A percentile compares a stretch with the other conserved stretches of the same genome.
phyloP scores from a whole-genome alignment of 2,329 filamentous ascomycete species.

The Fusarium siculi region DNA sequence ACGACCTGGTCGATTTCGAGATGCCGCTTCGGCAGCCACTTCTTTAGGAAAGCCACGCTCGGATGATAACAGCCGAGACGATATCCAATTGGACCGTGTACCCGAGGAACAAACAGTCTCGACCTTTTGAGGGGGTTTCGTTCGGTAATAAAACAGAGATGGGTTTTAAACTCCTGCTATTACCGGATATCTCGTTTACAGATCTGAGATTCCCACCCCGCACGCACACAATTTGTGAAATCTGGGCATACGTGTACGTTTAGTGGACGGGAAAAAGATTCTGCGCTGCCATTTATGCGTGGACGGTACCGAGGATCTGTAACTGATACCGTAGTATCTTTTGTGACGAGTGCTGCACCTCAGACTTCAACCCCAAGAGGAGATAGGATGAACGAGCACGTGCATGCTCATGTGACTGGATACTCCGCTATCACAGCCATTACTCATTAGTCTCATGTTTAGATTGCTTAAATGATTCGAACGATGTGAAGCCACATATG shows the following conservation, averaged over 20 bases:
- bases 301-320: neutral
- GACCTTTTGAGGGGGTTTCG: neutral
- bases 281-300: neutral
- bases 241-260: neutral
- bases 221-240: neutral
- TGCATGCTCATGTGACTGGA: neutral
- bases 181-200: slow-evolving; percentile 25
- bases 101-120: neutral
- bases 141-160: neutral
- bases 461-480: neutral
- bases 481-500: neutral
- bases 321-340: neutral
- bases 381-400: neutral
- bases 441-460: neutral
- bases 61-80: slow-evolving; percentile 12
- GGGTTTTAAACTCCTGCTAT: neutral
- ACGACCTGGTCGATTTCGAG: neutral
- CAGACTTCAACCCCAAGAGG: neutral
- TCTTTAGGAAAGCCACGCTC: slow-evolving; percentile 13
- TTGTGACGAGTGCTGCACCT: neutral
- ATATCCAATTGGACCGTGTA: neutral
- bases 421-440: neutral
- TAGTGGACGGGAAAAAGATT: neutral
- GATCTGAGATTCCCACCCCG: slow-evolving; percentile 27
- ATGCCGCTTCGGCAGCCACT: slow-evolving; percentile 17